Evolutionary conservation across 129 eudicot genomes (phyloP).

Genomic region (Tagetes patula): DNA sequence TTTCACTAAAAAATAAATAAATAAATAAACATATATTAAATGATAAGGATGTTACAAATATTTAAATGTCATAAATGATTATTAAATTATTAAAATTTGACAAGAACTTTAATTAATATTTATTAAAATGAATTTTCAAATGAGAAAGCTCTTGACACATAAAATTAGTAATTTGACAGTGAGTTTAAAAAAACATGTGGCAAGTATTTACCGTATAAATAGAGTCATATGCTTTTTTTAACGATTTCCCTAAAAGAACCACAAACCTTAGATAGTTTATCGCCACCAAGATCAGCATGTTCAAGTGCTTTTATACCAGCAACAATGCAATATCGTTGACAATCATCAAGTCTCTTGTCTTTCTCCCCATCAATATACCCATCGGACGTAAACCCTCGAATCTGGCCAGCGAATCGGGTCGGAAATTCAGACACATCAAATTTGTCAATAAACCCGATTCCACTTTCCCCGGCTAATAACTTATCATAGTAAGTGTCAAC

Average conservation of each 20-base stretch:
- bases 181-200: no score
- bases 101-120: no score
- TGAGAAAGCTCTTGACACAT: no score
- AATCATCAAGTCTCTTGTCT: conserved; percentile 81
- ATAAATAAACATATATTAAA: no score
- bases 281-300: conserved; percentile 71
- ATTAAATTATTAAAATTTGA: no score
- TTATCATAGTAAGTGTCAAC: conserved; percentile 74
- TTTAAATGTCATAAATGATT: no score
- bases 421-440: conserved; percentile 89
- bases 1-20: no score
- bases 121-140: no score
- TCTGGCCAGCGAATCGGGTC: conserved; percentile 89
- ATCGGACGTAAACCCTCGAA: conserved; percentile 68
- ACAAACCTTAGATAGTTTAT: conserved; percentile 51
- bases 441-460: conserved; percentile 67
- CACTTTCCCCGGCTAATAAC: conserved; percentile 73
- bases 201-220: no score
- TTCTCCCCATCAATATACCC: conserved; percentile 91
- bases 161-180: no score
- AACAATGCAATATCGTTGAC: conserved; percentile 70
- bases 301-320: conserved; percentile 91
- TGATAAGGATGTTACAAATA: no score
- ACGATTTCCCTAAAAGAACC: not conserved
- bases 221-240: no score